Conservation (phyloP, 768 basidiomycete genomes). For the Omphalotus guepiniiformis region DNA sequence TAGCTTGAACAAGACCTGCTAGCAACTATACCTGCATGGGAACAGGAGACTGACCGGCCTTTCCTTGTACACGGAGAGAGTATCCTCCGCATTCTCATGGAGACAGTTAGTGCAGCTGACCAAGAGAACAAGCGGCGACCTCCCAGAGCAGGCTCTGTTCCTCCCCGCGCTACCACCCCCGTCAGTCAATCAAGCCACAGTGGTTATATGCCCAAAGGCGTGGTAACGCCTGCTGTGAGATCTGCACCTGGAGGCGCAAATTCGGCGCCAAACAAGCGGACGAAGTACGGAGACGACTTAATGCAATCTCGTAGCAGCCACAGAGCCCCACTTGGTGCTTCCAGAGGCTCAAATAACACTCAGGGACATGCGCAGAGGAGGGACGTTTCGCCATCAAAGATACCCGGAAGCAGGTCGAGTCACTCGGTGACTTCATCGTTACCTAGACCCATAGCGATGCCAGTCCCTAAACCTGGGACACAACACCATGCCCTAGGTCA, state of each 20-base stretch:
- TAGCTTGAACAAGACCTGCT: slow-evolving; percentile 90
- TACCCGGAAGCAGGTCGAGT: slow-evolving; percentile 24
- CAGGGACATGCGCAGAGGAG: slow-evolving; percentile 20
- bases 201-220: slow-evolving; percentile 36
- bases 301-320: slow-evolving; percentile 18
- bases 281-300: slow-evolving; percentile 44
- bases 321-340: slow-evolving; percentile 37
- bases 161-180: slow-evolving; percentile 60
- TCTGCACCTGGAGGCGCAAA: slow-evolving; percentile 41
- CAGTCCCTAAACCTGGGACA: slow-evolving; percentile 45
- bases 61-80: slow-evolving; percentile 86
- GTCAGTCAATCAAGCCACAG: slow-evolving; percentile 26
- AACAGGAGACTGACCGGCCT: slow-evolving; percentile 61
- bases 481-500: slow-evolving; percentile 55
- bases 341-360: slow-evolving; percentile 33
- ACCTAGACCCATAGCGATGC: slow-evolving; percentile 43
- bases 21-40: slow-evolving; percentile 78
- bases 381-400: slow-evolving; percentile 48
- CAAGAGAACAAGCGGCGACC: slow-evolving; percentile 61
- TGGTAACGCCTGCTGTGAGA: slow-evolving; percentile 62
- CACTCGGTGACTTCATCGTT: slow-evolving; percentile 27
- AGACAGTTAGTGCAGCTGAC: slow-evolving; percentile 62
- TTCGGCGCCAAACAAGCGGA: slow-evolving; percentile 61
- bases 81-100: slow-evolving; percentile 74
- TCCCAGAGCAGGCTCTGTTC: slow-evolving; percentile 52